These are phyloP conservation scores for Lenwebbia sp. DNA, from an alignment of 345 rosid genomes.

Conservation along the genomic window DNA sequence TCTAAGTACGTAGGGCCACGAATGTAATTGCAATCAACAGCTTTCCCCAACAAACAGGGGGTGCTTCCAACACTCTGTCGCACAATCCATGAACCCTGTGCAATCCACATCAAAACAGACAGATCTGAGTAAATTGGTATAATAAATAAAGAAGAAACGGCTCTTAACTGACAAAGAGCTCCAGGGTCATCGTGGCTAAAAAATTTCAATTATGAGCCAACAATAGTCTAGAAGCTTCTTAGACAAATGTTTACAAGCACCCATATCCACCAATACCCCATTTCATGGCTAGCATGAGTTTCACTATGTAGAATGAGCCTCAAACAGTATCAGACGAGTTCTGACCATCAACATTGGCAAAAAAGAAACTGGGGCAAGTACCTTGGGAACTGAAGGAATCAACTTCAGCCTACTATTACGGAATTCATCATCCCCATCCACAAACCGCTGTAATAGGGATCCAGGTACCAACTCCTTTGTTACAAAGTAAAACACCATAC, in stretches of 20 bases:
- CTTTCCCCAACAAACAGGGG: conserved; percentile 93
- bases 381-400: conserved; percentile 95
- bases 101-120: not conserved
- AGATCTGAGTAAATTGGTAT: not conserved
- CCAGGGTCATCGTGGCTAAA: not conserved
- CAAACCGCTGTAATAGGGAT: conserved; percentile 88
- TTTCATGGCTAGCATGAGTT: not conserved
- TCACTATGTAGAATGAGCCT: not conserved
- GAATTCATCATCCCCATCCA: conserved; percentile 98
- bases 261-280: not conserved
- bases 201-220: not conserved
- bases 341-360: not conserved
- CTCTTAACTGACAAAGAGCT: not conserved
- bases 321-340: not conserved
- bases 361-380: conserved; percentile 5
- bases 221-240: not conserved
- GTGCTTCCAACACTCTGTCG: conserved; percentile 99
- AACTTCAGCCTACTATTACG: conserved; percentile 96
- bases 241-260: not conserved
- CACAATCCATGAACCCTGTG: conserved; percentile 98
- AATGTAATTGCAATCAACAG: conserved; percentile 94
- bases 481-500: conserved; percentile 98
- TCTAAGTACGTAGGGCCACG: conserved; percentile 82
- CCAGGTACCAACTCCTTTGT: conserved; percentile 57
- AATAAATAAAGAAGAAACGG: not conserved